Evolutionary conservation across 1,284 basidiomycete species (phyloP).

Genomic region (Moesziomyces sp.): DNA sequence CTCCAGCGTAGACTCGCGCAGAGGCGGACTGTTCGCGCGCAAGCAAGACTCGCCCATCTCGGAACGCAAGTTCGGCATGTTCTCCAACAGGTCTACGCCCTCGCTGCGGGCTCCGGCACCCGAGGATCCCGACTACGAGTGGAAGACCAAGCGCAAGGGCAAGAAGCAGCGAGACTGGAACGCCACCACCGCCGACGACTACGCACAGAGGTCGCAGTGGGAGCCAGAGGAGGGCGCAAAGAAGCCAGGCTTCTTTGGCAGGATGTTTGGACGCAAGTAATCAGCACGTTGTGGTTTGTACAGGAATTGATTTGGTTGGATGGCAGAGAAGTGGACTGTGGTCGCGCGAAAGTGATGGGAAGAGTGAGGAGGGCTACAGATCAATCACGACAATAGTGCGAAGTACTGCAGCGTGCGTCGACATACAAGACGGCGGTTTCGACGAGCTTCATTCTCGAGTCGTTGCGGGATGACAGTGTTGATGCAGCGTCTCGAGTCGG

Average conservation of each 20-base stretch:
- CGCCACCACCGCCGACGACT: conserved; percentile 23
- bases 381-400: too few species aligned
- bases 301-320: too few species aligned
- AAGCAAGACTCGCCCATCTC: conserved; percentile 1
- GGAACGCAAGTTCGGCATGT: conserved; percentile 17
- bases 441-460: too few species aligned
- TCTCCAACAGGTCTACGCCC: conserved; percentile 33
- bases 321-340: background rate
- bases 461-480: too few species aligned
- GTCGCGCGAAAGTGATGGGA: background rate
- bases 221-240: conserved; percentile 6
- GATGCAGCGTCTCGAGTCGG: too few species aligned
- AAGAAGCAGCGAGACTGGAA: conserved; percentile 29
- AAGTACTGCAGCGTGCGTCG: too few species aligned
- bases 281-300: background rate
- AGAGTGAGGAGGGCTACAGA: too few species aligned
- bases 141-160: conserved; percentile 19
- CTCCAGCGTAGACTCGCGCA: conserved; percentile 18
- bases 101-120: conserved; percentile 31
- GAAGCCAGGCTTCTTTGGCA: conserved; percentile 33
- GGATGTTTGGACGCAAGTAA: conserved; percentile 38
- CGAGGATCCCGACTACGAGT: conserved; percentile 43
- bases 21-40: background rate
- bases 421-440: too few species aligned
- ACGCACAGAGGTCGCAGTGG: conserved; percentile 10